Percentiles rank a stretch among this genome's conserved stretches.
Conservation (phyloP, 2,329 filamentous ascomycete genomes). For the Acarospora socialis region DNA sequence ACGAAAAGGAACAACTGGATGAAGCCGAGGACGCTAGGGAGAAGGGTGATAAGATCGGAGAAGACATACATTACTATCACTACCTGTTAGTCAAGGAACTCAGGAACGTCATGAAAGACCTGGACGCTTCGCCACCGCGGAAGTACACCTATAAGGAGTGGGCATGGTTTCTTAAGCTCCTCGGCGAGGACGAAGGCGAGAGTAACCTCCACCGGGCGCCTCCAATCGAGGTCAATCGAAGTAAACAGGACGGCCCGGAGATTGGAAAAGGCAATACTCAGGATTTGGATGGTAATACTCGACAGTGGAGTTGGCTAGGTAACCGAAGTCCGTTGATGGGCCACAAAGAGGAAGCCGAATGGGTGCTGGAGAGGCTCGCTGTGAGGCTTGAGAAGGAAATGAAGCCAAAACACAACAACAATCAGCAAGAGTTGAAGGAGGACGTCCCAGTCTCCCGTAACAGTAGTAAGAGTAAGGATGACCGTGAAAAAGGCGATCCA, state of each 20-base stretch:
- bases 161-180: constrained; percentile 1
- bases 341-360: constrained; percentile 53
- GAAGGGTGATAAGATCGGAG: constrained; percentile 7
- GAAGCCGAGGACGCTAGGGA: background rate
- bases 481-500: too few relatives aligned
- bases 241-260: too few relatives aligned
- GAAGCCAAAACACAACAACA: constrained; percentile 14
- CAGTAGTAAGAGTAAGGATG: too few relatives aligned
- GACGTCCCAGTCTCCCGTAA: too few relatives aligned
- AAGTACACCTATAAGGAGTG: constrained; percentile 24
- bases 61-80: constrained; percentile 14
- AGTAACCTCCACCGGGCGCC: too few relatives aligned
- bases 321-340: constrained; percentile 56
- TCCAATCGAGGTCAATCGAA: too few relatives aligned
- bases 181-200: constrained; percentile 4
- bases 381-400: constrained; percentile 40
- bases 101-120: constrained; percentile 23
- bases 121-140: constrained; percentile 19
- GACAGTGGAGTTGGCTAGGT: constrained; percentile 59
- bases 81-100: constrained; percentile 24
- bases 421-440: background rate
- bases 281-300: background rate
- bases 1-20: background rate
- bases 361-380: constrained; percentile 54
- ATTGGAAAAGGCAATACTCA: too few relatives aligned